Percentiles rank a stretch among this genome's conserved stretches.
Evolutionary conservation across 75 land plant species (phyloP).

Genomic region (Pinus albicaulis): DNA sequence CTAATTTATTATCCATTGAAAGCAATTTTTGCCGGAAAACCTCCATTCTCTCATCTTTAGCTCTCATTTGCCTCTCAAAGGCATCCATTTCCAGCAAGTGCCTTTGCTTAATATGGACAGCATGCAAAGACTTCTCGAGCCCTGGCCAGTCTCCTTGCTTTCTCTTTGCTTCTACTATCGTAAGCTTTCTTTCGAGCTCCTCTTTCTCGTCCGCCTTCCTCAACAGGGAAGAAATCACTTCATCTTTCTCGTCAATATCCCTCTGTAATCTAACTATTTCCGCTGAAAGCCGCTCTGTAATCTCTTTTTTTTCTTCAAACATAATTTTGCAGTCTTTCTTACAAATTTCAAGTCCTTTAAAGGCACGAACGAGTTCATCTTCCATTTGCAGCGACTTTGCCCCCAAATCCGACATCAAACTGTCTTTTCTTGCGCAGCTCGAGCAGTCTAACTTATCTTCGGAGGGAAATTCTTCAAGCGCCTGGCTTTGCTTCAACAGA

Average conservation of each 20-base stretch:
- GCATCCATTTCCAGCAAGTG: slow-evolving; percentile 14
- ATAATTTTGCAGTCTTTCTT: slow-evolving; percentile 41
- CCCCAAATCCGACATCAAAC: slow-evolving; percentile 31
- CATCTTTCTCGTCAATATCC: slow-evolving; percentile 71
- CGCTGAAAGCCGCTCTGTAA: slow-evolving; percentile 37
- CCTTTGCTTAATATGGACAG: slow-evolving; percentile 24
- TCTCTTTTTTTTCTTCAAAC: slow-evolving; percentile 29
- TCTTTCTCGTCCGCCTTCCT: slow-evolving; percentile 61
- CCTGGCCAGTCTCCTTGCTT: slow-evolving; percentile 54
- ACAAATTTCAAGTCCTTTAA: slow-evolving; percentile 32
- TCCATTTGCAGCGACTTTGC: slow-evolving; percentile 53
- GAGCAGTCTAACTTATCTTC: slow-evolving; percentile 9
- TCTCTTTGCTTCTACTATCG: slow-evolving; percentile 37
- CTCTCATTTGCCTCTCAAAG: slow-evolving; percentile 26
- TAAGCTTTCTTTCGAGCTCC: slow-evolving; percentile 55
- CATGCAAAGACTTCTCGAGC: slow-evolving; percentile 35
- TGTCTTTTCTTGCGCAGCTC: slow-evolving; percentile 30
- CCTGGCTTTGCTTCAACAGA: slow-evolving; percentile 36
- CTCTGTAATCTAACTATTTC: slow-evolving; percentile 53
- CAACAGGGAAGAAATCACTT: slow-evolving; percentile 64
- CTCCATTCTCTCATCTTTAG: slow-evolving; percentile 80
- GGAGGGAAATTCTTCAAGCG: neutral
- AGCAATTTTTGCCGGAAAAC: slow-evolving; percentile 49
- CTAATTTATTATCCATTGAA: slow-evolving; percentile 57
- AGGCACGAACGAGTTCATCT: slow-evolving; percentile 44